Evolutionary conservation across 352 stramenopile species (phyloP).

Genomic region (Phytophthora cactorum): DNA sequence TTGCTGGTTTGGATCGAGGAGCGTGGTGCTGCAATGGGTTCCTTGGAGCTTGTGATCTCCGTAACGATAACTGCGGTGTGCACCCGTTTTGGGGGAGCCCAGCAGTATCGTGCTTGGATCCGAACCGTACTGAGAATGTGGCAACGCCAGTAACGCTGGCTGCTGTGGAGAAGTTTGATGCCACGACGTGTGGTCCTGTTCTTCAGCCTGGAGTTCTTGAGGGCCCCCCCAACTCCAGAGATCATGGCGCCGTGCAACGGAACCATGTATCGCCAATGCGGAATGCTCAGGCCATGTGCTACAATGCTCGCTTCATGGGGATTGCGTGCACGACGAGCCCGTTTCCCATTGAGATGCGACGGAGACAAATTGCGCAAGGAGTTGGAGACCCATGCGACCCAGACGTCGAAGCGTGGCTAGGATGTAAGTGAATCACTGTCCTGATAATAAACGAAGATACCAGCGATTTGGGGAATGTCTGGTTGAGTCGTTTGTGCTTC

Average conservation of each 20-base stretch:
- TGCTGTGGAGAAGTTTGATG: conserved; percentile 13
- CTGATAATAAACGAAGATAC: too few relatives aligned
- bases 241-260: conserved; percentile 28
- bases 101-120: conserved; percentile 10
- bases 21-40: conserved; percentile 45
- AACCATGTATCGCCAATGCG: conserved; percentile 32
- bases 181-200: conserved; percentile 9
- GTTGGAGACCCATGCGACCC: conserved; percentile 35
- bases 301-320: conserved; percentile 37
- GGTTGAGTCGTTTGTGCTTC: too few relatives aligned
- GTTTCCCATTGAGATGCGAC: conserved; percentile 34
- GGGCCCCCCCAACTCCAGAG: not conserved
- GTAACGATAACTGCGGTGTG: conserved; percentile 9
- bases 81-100: conserved; percentile 25
- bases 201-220: not conserved
- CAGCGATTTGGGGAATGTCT: too few relatives aligned
- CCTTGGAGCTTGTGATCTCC: conserved; percentile 23
- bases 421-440: conserved; percentile 21
- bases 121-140: conserved; percentile 12
- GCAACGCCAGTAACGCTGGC: conserved; percentile 11
- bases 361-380: conserved; percentile 33
- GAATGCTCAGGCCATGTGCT: conserved; percentile 32
- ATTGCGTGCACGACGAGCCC: conserved; percentile 35
- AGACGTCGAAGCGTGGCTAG: conserved; percentile 41
- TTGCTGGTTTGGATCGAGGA: conserved; percentile 10